Conservation (phyloP, 495 filamentous ascomycete genomes). For the Parmelia sp. region DNA sequence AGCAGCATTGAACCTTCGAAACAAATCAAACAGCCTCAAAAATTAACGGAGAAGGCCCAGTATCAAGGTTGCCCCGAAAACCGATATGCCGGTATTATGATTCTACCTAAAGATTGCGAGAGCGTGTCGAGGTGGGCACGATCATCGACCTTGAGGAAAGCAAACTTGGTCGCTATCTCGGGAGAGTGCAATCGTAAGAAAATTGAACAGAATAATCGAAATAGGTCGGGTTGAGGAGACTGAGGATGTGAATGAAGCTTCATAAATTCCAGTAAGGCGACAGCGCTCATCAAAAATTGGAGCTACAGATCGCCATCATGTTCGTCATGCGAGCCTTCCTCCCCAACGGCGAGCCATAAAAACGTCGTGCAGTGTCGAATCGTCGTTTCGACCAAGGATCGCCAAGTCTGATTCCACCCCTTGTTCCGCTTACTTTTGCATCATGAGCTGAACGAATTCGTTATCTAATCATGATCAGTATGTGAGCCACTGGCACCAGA, state of each 20-base stretch:
- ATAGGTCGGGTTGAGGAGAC: background rate
- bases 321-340: background rate
- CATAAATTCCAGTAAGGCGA: background rate
- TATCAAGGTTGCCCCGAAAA: background rate
- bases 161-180: background rate
- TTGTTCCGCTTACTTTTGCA: slow-evolving; percentile 72
- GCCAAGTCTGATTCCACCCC: background rate
- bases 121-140: background rate
- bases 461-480: slow-evolving; percentile 59
- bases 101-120: background rate
- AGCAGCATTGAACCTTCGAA: background rate
- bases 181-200: background rate
- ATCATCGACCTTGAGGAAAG: background rate
- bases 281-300: background rate
- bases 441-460: slow-evolving; percentile 99
- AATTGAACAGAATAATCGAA: background rate
- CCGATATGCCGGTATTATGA: background rate
- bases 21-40: background rate
- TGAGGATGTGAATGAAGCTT: background rate
- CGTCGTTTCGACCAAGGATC: background rate
- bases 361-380: background rate
- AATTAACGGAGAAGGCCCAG: no score
- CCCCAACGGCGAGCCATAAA: background rate
- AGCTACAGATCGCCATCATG: background rate
- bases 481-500: background rate